These are phyloP conservation scores for Podaxis carcinomalis DNA, from an alignment of 768 basidiomycete genomes.

Conservation along the genomic window DNA sequence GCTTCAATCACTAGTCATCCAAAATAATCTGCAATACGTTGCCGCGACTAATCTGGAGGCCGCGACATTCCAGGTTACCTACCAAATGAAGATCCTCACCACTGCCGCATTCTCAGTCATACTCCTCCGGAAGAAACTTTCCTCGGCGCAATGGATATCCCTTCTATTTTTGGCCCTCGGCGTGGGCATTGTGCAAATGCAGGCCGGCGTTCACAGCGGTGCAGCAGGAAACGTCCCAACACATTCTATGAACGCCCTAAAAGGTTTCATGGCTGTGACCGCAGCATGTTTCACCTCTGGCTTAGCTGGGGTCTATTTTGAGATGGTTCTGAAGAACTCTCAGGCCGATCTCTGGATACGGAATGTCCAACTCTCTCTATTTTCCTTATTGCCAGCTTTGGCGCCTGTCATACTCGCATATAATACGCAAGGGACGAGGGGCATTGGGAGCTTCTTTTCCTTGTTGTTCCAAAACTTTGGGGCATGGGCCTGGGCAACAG, in stretches of 20 bases:
- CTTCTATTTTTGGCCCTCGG: conserved; percentile 83
- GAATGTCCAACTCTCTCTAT: conserved; percentile 93
- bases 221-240: conserved; percentile 16
- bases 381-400: conserved; percentile 87
- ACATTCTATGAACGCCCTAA: conserved; percentile 73
- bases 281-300: conserved; percentile 95
- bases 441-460: conserved; percentile 35
- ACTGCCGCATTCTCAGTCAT: conserved; percentile 87
- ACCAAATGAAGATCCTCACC: conserved; percentile 97
- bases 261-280: conserved; percentile 86
- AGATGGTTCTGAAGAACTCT: conserved; percentile 93
- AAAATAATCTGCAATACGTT: conserved; percentile 95
- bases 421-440: conserved; percentile 13
- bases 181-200: conserved; percentile 86
- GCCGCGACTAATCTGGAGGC: conserved; percentile 92
- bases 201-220: conserved; percentile 32
- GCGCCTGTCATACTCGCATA: conserved; percentile 67
- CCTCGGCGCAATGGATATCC: conserved; percentile 76
- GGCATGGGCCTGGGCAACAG: conserved; percentile 88
- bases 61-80: conserved; percentile 95
- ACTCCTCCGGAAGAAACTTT: conserved; percentile 73
- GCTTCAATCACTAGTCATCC: conserved; percentile 47
- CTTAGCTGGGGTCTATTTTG: conserved; percentile 96
- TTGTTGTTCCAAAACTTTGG: conserved; percentile 83
- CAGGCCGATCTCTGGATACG: conserved; percentile 92